Evolutionary conservation across 177 flowering plant genomes (phyloP).

Genomic region (Vitis hybrid): DNA sequence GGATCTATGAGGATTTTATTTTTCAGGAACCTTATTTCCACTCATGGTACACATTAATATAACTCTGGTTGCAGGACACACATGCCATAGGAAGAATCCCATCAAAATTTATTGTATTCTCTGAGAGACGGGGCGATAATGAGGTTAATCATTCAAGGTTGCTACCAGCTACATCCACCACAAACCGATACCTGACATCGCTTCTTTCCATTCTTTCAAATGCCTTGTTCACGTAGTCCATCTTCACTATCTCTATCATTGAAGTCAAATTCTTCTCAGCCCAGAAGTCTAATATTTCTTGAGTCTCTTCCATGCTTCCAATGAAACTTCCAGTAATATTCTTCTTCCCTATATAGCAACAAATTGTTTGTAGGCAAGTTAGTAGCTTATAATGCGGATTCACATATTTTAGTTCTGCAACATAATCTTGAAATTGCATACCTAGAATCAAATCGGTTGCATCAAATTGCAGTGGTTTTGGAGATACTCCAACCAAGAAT

Average conservation of each 20-base stretch:
- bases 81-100: no score
- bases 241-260: slow-evolving; percentile 51
- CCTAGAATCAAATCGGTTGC: slow-evolving; percentile 36
- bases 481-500: slow-evolving; percentile 37
- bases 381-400: no score
- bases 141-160: slow-evolving; percentile 21
- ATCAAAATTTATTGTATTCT: no score
- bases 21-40: no score
- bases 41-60: no score
- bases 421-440: slow-evolving; percentile 4
- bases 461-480: slow-evolving; percentile 39
- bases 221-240: slow-evolving; percentile 52
- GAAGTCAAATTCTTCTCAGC: slow-evolving; percentile 43
- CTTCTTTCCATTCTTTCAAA: slow-evolving; percentile 60
- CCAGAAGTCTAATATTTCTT: slow-evolving; percentile 50
- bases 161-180: slow-evolving; percentile 56
- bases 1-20: no score
- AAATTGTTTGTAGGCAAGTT: background rate
- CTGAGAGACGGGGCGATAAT: background rate
- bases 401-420: no score
- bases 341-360: slow-evolving; percentile 35
- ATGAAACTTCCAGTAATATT: slow-evolving; percentile 48
- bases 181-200: slow-evolving; percentile 61
- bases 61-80: no score
- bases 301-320: slow-evolving; percentile 58